A percentile compares a stretch with the other conserved stretches of the same genome.
These are phyloP conservation scores for Linum trigynum DNA, from an alignment of 345 rosid genomes.

Conservation along the genomic window DNA sequence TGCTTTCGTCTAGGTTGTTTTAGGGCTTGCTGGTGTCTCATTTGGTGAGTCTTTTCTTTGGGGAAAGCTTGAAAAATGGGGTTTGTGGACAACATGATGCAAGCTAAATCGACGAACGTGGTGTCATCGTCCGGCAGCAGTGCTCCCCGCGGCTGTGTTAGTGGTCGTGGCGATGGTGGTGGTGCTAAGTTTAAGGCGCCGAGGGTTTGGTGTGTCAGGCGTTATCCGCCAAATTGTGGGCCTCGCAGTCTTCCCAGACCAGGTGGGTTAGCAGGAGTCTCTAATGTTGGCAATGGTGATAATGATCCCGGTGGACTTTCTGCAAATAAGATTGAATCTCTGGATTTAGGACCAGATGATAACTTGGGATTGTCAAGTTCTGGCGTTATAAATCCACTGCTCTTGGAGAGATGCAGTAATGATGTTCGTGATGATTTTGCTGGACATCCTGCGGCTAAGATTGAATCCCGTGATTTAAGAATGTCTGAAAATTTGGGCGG, in stretches of 20 bases:
- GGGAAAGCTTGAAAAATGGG: slow-evolving; percentile 27
- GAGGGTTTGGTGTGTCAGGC: slow-evolving; percentile 3
- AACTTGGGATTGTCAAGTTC: not conserved
- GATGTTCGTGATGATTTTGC: too few relatives aligned
- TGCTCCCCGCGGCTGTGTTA: slow-evolving; percentile 17
- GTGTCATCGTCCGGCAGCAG: slow-evolving; percentile 18
- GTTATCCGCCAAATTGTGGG: slow-evolving; percentile 3
- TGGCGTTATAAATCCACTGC: too few relatives aligned
- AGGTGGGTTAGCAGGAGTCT: not conserved
- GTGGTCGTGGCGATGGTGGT: slow-evolving; percentile 19
- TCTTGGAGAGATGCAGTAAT: too few relatives aligned
- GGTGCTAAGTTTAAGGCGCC: not conserved
- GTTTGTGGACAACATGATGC: slow-evolving; percentile 23
- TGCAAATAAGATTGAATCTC: slow-evolving; percentile 10
- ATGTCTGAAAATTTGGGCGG: not conserved
- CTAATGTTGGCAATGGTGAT: not conserved
- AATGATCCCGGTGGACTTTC: not conserved
- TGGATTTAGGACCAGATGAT: not conserved
- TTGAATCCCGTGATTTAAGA: too few relatives aligned
- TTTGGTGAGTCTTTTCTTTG: slow-evolving; percentile 3
- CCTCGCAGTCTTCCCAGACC: not conserved
- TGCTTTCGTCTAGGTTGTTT: slow-evolving; percentile 15
- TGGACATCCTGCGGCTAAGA: too few relatives aligned
- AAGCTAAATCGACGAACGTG: slow-evolving; percentile 25
- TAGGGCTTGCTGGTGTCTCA: not conserved